Evolutionary conservation across 2,329 filamentous ascomycete species (phyloP), one percentile per base, ranked within the genome.

Genomic region (Fusarium chuoi): DNA sequence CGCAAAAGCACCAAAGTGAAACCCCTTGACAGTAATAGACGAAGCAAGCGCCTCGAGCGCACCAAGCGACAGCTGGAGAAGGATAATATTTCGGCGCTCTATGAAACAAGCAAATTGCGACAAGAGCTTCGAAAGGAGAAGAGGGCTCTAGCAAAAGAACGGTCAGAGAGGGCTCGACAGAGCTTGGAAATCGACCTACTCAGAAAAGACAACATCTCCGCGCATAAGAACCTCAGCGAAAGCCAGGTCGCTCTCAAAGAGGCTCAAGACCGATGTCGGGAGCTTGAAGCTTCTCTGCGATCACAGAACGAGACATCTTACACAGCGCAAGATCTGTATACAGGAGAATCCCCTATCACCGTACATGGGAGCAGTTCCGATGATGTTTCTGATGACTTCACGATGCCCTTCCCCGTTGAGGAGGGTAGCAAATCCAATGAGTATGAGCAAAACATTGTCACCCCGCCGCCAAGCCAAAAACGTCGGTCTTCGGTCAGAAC

Each of bases 221-320:
- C 24, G 2, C 3, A 41, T 11, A 20, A n/a, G 13, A 20, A 22
- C 4, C 17, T 62, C 1, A 2, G 7, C 0, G 14, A 42, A 15
- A 51, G 6, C 0, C 15, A 9, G 6, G 3, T 5, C 3, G 28
- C 26, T n/a, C 24, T 46, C 1, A 7, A 10, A n/a, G 9, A 42
- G 10, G 12, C 13, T 4, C n/a, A n/a, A 45, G 22, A 45, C 22
- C 41, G 22, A 8, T 38, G 20, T 14, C 20, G 11, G 0, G 18
- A 38, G 6, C 57, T 57, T 7, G 33, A 56, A 1, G 12, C 24
- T 28, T n/a, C n/a, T 35, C 14, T 24, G 7, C 36, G 8, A 7
- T n/a, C 18, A 5, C 24, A 46, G 20, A 13, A 15, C 0, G 28
- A 20, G 11, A 7, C 1, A 7, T 12, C 9, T 45, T 7, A 14